phyloP scores from a whole-genome alignment of 1,139 yeast genomes.

The Lipomyces yarrowii region DNA sequence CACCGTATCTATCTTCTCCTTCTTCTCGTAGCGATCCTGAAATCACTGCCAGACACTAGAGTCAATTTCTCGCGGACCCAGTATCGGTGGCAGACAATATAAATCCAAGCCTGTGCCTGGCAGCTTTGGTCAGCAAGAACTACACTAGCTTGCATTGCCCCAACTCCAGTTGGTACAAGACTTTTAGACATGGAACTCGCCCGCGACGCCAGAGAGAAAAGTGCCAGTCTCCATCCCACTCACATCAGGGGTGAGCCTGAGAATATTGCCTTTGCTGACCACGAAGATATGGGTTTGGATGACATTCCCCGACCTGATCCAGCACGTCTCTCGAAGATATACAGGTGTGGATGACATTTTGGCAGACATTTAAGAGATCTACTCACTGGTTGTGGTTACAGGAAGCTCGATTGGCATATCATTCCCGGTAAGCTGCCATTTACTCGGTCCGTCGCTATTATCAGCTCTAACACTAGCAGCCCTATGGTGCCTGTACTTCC shows the following conservation, averaged over 20 bases:
- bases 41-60: not conserved
- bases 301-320: constrained; percentile 22
- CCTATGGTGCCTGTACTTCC: constrained; percentile 75
- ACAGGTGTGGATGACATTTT: constrained; percentile 1
- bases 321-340: constrained; percentile 15
- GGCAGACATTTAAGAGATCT: not conserved
- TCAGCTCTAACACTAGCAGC: constrained; percentile 44
- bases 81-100: not conserved
- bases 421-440: constrained; percentile 17
- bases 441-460: not conserved
- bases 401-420: constrained; percentile 23
- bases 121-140: not conserved
- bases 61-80: not conserved
- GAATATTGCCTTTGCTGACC: constrained; percentile 24
- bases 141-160: not conserved
- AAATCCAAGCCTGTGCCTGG: not conserved
- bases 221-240: constrained; percentile 18
- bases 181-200: not conserved
- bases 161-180: not conserved
- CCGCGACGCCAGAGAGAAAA: not conserved
- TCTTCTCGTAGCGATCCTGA: not conserved
- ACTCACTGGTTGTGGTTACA: not conserved
- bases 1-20: not conserved
- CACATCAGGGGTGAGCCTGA: constrained; percentile 29
- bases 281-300: constrained; percentile 18